Evolutionary conservation across 352 stramenopile genomes (phyloP), one percentile per base, ranked within the genome.

Genomic region (Phytopythium oedochilum): DNA sequence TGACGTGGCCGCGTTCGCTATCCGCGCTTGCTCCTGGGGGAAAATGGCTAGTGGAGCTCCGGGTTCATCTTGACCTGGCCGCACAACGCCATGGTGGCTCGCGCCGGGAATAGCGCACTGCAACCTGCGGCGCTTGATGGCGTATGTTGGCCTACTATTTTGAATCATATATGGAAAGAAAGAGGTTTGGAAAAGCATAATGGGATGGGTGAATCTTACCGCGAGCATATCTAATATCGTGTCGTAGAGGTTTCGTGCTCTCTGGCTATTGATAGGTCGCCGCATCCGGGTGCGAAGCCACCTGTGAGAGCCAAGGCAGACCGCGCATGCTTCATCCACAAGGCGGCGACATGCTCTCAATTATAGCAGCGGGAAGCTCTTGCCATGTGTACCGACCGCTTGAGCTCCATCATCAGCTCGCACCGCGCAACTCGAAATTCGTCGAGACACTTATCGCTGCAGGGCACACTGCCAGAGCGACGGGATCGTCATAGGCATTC

Each of bases 11-110:
- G 45, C 25, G 31, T 36, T 53, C 38, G 49, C 35, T 55, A 35
- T 55, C 14, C 34, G 32, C 32, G 32, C 48, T 42, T 26, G 48
- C 22, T 20, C 22, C 35, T 26, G 34, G 49, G 35, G 35, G 23
- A 29, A 55, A 46, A 55, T 55, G 49, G 49, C 49, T 29, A 55
- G 32, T 55, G 49, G n/a, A 20, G 35, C 22, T 44, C 23, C 11
- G 23, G 49, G 23, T 25, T 15, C 9, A 55, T 36, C 35, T 45
- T 46, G 49, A 43, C 34, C 18, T 17, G 45, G 45, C 28, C 26
- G 4, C 15, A 5, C 17, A 18, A 4, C 10, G 23, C n/a, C 47
- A 43, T 53, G 29, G 42, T 42, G 22, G 31, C 20, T 40, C 20
- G 29, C 12, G 6, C 17, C 31, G 47, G 29, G 23, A 53, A 53